phyloP scores from a whole-genome alignment of 176 grass and related monocot species.

The Hsuehochloa calcarea region DNA sequence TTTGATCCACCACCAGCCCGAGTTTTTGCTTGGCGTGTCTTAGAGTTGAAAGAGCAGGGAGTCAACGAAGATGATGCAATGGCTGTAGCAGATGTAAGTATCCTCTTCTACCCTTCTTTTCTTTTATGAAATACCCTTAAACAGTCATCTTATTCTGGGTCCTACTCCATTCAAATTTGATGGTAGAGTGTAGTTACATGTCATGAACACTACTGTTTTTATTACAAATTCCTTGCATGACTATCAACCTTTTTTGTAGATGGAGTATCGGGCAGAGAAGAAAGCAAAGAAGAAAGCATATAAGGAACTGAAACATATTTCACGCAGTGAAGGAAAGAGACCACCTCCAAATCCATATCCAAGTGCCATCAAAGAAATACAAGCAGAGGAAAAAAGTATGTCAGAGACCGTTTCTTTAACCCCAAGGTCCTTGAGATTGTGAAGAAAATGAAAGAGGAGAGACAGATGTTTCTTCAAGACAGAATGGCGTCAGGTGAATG shows the following conservation, averaged over 20 bases:
- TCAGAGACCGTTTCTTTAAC: constrained; percentile 69
- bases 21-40: constrained; percentile 84
- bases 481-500: constrained; percentile 26
- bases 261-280: constrained; percentile 75
- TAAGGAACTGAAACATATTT: constrained; percentile 69
- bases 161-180: background rate
- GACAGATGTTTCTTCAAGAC: constrained; percentile 34
- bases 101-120: constrained; percentile 16
- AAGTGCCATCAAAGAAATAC: constrained; percentile 82
- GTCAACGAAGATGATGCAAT: constrained; percentile 69
- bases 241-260: constrained; percentile 47
- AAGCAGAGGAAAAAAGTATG: constrained; percentile 81
- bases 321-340: constrained; percentile 51
- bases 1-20: constrained; percentile 79
- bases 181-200: background rate
- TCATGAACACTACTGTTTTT: background rate
- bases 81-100: constrained; percentile 83
- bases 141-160: background rate
- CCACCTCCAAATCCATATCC: constrained; percentile 84
- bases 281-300: constrained; percentile 84
- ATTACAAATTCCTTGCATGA: background rate
- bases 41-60: constrained; percentile 74
- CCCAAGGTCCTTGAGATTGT: constrained; percentile 84
- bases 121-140: constrained; percentile 6
- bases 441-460: constrained; percentile 72